Conservation (phyloP, 345 rosid species). For the Eucalyptus sp. region DNA sequence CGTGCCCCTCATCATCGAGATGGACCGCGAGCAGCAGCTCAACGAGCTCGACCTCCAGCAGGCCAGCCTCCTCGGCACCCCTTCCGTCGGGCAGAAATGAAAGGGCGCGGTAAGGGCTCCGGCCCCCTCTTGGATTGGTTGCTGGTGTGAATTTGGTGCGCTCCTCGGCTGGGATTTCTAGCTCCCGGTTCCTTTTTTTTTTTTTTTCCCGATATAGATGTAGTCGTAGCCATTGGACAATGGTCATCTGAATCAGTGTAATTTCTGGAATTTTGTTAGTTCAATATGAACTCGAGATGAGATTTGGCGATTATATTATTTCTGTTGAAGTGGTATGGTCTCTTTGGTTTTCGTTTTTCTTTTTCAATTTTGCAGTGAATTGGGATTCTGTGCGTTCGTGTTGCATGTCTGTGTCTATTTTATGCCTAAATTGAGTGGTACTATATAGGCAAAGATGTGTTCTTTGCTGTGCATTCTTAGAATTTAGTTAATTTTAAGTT, state of each 20-base stretch:
- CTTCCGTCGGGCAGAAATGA: conserved; percentile 10
- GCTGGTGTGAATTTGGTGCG: background rate
- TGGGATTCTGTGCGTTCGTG: background rate
- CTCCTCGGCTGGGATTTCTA: background rate
- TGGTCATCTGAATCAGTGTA: background rate
- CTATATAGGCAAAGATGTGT: background rate
- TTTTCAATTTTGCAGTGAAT: background rate
- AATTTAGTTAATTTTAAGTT: background rate
- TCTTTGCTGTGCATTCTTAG: background rate
- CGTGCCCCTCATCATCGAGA: conserved; percentile 54
- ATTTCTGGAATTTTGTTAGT: background rate
- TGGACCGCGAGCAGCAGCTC: conserved; percentile 60
- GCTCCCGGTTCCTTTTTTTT: background rate
- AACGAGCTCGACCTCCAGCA: conserved; percentile 64
- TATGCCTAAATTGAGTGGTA: background rate
- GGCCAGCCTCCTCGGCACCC: conserved; percentile 56
- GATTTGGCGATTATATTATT: background rate
- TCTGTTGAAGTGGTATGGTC: background rate
- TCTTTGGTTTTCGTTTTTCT: background rate
- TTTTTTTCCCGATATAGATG: background rate
- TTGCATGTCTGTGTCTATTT: background rate
- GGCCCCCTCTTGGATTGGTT: background rate
- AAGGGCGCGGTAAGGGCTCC: background rate
- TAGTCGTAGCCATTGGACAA: background rate
- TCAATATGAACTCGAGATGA: background rate